Percentiles rank a stretch among this genome's conserved stretches.
phyloP scores from a whole-genome alignment of 805 yeast species.

The Komagataella pseudopastoris region DNA sequence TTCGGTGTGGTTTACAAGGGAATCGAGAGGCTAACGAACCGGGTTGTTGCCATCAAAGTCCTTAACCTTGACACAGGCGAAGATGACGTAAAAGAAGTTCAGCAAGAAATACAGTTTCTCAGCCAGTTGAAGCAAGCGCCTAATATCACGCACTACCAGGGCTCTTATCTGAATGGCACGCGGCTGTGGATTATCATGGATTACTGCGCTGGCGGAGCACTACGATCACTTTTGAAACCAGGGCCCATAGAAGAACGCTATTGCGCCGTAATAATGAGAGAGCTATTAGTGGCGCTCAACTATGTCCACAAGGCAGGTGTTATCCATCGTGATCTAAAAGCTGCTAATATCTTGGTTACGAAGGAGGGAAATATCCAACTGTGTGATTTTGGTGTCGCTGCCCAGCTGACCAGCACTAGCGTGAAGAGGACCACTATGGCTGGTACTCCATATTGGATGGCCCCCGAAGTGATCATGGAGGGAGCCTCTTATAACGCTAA shows the following conservation, averaged over 20 bases:
- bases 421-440: conserved; percentile 89
- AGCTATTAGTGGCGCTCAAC: conserved; percentile 60
- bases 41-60: conserved; percentile 85
- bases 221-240: conserved; percentile 72
- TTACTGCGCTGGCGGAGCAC: conserved; percentile 91
- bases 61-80: conserved; percentile 84
- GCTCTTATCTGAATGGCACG: conserved; percentile 79
- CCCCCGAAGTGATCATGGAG: conserved; percentile 94
- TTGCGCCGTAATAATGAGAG: conserved; percentile 76
- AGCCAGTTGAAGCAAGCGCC: conserved; percentile 73
- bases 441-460: conserved; percentile 98
- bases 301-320: conserved; percentile 83
- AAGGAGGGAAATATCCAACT: conserved; percentile 83
- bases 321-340: conserved; percentile 86
- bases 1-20: conserved; percentile 96
- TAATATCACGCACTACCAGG: conserved; percentile 89
- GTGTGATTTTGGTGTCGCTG: conserved; percentile 98
- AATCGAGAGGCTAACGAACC: conserved; percentile 49
- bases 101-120: conserved; percentile 79
- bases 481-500: conserved; percentile 78
- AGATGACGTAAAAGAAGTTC: conserved; percentile 92
- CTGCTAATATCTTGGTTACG: conserved; percentile 1
- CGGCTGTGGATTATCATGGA: conserved; percentile 97
- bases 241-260: conserved; percentile 81
- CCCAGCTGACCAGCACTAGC: conserved; percentile 65